Percentiles rank a stretch among this genome's conserved stretches.
phyloP scores from a whole-genome alignment of 106 monocot species.

The Chionographis japonica region DNA sequence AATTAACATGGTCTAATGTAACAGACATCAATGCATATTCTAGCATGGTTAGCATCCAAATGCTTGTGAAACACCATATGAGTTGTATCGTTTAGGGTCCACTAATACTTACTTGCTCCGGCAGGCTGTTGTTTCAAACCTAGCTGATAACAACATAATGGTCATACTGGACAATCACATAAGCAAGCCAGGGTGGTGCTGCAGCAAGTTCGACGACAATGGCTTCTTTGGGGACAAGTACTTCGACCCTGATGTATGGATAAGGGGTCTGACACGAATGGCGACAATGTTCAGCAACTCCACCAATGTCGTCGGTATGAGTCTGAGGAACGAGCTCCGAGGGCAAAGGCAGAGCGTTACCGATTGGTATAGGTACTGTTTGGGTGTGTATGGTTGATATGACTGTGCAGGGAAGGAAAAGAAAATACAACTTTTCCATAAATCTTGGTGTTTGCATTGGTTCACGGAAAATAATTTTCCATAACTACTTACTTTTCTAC shows the following conservation, averaged over 20 bases:
- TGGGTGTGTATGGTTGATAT: too few species aligned
- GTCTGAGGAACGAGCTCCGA: constrained; percentile 69
- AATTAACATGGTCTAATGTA: neutral
- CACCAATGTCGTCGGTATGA: constrained; percentile 59
- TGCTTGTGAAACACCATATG: too few species aligned
- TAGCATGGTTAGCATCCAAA: too few species aligned
- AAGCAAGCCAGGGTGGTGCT: constrained; percentile 83
- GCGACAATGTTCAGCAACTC: constrained; percentile 41
- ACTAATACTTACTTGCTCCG: too few species aligned
- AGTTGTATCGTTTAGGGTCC: too few species aligned
- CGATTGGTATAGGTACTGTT: constrained; percentile 53
- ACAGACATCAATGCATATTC: too few species aligned
- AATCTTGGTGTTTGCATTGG: neutral
- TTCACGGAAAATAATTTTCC: neutral
- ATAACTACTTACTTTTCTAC: too few species aligned
- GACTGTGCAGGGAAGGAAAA: too few species aligned
- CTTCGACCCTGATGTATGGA: constrained; percentile 53
- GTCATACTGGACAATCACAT: constrained; percentile 80
- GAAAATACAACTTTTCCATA: too few species aligned
- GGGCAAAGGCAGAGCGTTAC: constrained; percentile 38
- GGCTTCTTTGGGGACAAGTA: constrained; percentile 75
- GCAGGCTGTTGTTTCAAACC: constrained; percentile 49
- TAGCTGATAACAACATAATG: constrained; percentile 50
- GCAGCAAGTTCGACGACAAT: constrained; percentile 53
- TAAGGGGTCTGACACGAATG: constrained; percentile 49